These are phyloP conservation scores for Skeletonema grethae DNA, from an alignment of 108 stramenopile species.

Conservation along the genomic window DNA sequence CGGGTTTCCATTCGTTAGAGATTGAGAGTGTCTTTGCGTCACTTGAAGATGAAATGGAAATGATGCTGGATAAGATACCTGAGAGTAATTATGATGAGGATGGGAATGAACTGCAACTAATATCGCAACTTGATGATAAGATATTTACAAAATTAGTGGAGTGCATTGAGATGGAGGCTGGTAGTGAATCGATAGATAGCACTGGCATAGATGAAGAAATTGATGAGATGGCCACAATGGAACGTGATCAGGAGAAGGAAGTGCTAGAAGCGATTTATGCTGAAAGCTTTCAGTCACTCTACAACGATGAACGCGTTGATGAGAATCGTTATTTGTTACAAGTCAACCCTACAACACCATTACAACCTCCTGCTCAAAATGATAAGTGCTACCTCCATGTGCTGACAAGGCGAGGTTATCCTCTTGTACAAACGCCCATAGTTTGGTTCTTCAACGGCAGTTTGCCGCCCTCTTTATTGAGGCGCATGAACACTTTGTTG, in stretches of 20 bases:
- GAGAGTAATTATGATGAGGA: slow-evolving; percentile 12
- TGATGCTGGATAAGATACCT: background rate
- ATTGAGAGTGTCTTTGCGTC: slow-evolving; percentile 15
- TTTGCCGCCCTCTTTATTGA: slow-evolving; percentile 61
- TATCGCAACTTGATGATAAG: slow-evolving; percentile 11
- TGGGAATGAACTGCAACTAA: slow-evolving; percentile 5
- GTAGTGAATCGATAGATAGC: background rate
- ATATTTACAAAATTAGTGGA: slow-evolving; percentile 15
- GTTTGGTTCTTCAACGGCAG: slow-evolving; percentile 62
- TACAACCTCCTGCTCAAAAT: slow-evolving; percentile 49
- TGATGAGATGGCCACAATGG: slow-evolving; percentile 53
- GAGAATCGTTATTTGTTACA: slow-evolving; percentile 43
- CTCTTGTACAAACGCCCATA: slow-evolving; percentile 48
- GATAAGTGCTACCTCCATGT: slow-evolving; percentile 57
- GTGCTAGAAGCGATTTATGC: slow-evolving; percentile 75
- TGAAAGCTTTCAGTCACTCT: slow-evolving; percentile 44
- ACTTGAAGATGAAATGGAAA: background rate
- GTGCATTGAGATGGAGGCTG: slow-evolving; percentile 2
- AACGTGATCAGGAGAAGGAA: slow-evolving; percentile 67
- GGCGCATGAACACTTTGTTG: slow-evolving; percentile 50
- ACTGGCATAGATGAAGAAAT: slow-evolving; percentile 23
- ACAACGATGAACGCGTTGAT: slow-evolving; percentile 5
- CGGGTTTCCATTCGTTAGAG: slow-evolving; percentile 31
- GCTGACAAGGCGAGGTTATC: slow-evolving; percentile 56
- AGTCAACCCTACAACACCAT: slow-evolving; percentile 32